Conservation (phyloP, 129 eudicot genomes). For the Saposhnikovia divaricata region DNA sequence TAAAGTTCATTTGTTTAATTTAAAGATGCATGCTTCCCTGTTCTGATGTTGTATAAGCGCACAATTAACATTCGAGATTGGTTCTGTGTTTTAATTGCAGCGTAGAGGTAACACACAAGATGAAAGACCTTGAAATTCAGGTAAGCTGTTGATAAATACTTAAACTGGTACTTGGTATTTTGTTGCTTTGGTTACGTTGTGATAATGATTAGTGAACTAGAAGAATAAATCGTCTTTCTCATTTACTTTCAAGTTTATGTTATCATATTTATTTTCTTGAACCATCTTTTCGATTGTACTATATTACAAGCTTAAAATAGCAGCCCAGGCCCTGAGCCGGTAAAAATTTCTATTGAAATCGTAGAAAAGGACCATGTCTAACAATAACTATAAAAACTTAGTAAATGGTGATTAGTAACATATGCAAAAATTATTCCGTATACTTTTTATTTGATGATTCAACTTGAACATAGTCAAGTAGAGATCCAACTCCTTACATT, state of each 20-base stretch:
- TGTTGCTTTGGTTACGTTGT: background rate
- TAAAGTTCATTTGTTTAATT: no score
- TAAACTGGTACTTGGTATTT: background rate
- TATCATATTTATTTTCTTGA: background rate
- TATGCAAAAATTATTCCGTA: background rate
- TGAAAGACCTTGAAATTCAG: conserved; percentile 91
- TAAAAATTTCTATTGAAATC: background rate
- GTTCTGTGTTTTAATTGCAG: no score
- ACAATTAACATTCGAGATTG: no score
- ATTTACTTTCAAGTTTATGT: background rate
- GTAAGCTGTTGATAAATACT: conserved; percentile 21
- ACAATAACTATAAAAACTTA: background rate
- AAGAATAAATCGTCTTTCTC: background rate
- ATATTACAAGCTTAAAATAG: background rate
- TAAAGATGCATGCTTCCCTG: no score
- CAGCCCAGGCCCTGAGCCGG: background rate
- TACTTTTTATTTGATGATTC: background rate
- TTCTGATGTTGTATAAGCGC: no score
- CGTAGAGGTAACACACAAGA: conserved; percentile 63
- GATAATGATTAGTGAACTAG: background rate
- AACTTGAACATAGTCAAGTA: background rate
- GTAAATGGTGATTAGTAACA: background rate
- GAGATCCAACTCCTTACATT: no score
- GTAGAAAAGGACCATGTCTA: background rate
- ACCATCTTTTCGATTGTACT: background rate